Base-by-base conservation (phyloP, 306 rosid genomes). In the Cercis canadensis region DNA sequence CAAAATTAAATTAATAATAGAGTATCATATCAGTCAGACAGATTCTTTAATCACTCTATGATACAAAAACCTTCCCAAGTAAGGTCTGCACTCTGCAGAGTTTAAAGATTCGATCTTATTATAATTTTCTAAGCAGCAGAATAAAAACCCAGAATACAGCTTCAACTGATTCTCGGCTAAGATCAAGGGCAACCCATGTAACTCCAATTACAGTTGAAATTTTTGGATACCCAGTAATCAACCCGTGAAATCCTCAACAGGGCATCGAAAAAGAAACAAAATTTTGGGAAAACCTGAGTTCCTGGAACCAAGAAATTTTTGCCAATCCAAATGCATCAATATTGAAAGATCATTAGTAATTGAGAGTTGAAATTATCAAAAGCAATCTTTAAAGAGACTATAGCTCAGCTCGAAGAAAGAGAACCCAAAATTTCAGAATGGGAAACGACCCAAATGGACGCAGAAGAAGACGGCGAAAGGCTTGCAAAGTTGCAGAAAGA, bases 321-420 rank as follows among this genome's bases (percentile, higher is more conserved):
- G 70, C 84, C 65, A 70, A 80, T 82, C 90, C 88, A 86, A 74
- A 82, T 77, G 89, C 90, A 74, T 56, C 71, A 72, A 68, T 60
- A 75, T 50, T 59, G 80, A 31, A 75, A 50, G 65, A 57, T 69
- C 56, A 73, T 72, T 73, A 51, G 60, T 19, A 65, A 62, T 72
- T 63, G 45, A 72, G 58, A 68, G 8, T 32, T 55, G 69, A 45
- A 57, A 80, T 75, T 73, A 67, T 65, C 70, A 73, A 82, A 76
- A 78, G 84, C 52, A 73, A 73, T 21, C 74, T 68, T 80, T 24
- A 24, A 57, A 40, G 81, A 79, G 77, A 61, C 54, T 21, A 53
- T 33, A 57, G 19, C 16, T 19, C 33, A 17, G 82, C 81, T 62
- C 82, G 73, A 66, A 77, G 83, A 73, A 73, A 78, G 83, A 77